Evolutionary conservation across 495 filamentous ascomycete species (phyloP), one percentile per base, ranked within the genome.

Genomic region (Pseudomonodictys pantanalensis): DNA sequence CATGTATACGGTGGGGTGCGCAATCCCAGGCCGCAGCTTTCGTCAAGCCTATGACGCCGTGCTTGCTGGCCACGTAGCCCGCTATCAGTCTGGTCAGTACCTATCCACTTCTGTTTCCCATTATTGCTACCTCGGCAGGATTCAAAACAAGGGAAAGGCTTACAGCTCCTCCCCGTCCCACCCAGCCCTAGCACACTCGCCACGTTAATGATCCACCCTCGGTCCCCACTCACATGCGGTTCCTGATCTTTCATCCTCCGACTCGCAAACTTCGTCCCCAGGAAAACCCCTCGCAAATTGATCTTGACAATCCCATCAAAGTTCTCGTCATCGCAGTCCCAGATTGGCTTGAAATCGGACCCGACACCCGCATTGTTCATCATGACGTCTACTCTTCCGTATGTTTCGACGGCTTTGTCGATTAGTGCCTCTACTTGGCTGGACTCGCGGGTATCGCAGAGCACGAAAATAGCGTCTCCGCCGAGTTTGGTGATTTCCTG

Each of bases 171-270:
- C 18, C 49, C 60, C 33, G 25, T 42, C 5, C 59, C 78, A 45
- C 80, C 72, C 18, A 79, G 54, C 0, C 81, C 79, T 58, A 76
- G 67, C 1, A 79, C 71, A 5, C 73, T 77, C 1, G 78, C 73
- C 0, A 79, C 76, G 50, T 83, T 85, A 26, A 84, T 67, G 32
- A 85, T 81, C 79, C 80, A 83, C 8, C 82, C 82, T 38, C 79
- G 55, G 57, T 82, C 74, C 4, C 77, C 75, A 2, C 66, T 75
- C 0, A 69, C 25, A 56, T 71, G 67, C 0, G 70, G 73, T 7
- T 76, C 71, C 57, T 85, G 82, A 17, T 67, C 62, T 12, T 82
- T 56, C 75, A 83, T 81, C 65, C 83, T 81, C 0, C 64, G 56
- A n/a, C 74, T 58, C 0, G 76, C 79, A 51, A 78, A 81, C 43